Base-by-base conservation (phyloP, 2,329 filamentous ascomycete species). In the Botryotinia convoluta region DNA sequence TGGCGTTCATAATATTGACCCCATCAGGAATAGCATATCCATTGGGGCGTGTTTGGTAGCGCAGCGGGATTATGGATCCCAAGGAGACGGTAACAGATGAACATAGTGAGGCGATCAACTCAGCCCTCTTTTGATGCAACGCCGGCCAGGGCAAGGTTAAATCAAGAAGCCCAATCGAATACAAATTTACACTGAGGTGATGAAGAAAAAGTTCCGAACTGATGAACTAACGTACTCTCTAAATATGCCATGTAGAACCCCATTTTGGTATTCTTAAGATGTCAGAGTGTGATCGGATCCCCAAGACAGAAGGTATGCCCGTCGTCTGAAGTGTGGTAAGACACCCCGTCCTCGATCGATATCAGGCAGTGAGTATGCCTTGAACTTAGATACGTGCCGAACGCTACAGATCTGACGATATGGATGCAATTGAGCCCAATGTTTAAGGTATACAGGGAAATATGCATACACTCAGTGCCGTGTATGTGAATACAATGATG, bases 171-270 rank as follows among this genome's bases (percentile, higher is more conserved):
- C 64, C 61, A 48, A 76, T 76, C 70, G 74, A 75, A 77, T 61
- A 72, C 75, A 75, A 77, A 77, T 72, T 74, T 74, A 78, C 76
- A 81, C 65, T 54, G 69, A 51, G 64, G 71, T 74, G 68, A 74
- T 59, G 35, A 72, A 63, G 63, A 75, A 74, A 60, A 68, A 51
- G 74, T 72, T 75, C 72, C 75, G 73, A 73, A 76, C 73, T 63
- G 76, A 70, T 77, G 72, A 73, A 77, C 76, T 73, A 64, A 81
- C 79, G 76, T 81, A 81, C 79, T 80, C 77, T 80, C 79, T 74
- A 81, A 73, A 79, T 81, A 81, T 79, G 79, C 79, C 86, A 91
- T 91, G 80, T 91, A 91, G 80, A 90, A 91, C 76, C 89, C 86
- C 89, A 91, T 91, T 76, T 78, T 86, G 69, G 54, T 74, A 67